phyloP scores from a whole-genome alignment of 2,329 filamentous ascomycete species.

The Hymenoscyphus linearis region DNA sequence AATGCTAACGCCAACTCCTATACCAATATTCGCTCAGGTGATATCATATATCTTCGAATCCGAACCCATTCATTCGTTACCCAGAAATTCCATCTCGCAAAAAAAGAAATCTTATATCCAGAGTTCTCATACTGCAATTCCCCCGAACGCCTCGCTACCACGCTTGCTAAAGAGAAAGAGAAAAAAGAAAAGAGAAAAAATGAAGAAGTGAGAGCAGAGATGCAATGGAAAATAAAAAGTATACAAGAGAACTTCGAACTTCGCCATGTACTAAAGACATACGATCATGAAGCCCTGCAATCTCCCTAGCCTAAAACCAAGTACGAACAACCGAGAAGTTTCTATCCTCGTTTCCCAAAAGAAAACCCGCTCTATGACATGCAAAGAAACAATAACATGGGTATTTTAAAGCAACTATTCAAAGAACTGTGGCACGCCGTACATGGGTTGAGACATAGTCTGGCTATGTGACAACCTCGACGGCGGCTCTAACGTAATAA shows the following conservation, averaged over 20 bases:
- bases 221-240: background rate
- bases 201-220: background rate
- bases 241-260: background rate
- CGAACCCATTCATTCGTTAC: no score
- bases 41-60: no score
- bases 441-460: background rate
- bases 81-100: no score
- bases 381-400: background rate
- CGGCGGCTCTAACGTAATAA: conserved; percentile 4
- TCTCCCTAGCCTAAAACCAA: background rate
- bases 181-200: background rate
- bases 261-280: background rate
- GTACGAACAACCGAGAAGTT: background rate
- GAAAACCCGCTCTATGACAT: background rate
- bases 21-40: no score
- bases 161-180: background rate
- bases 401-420: background rate
- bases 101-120: no score
- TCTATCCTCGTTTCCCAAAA: background rate
- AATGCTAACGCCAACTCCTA: no score
- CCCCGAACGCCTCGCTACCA: background rate
- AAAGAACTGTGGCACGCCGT: background rate
- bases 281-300: background rate
- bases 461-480: background rate
- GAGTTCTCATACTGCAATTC: no score